These are phyloP conservation scores for Bipolaris victoriae DNA, from an alignment of 2,329 filamentous ascomycete genomes.

Conservation along the genomic window DNA sequence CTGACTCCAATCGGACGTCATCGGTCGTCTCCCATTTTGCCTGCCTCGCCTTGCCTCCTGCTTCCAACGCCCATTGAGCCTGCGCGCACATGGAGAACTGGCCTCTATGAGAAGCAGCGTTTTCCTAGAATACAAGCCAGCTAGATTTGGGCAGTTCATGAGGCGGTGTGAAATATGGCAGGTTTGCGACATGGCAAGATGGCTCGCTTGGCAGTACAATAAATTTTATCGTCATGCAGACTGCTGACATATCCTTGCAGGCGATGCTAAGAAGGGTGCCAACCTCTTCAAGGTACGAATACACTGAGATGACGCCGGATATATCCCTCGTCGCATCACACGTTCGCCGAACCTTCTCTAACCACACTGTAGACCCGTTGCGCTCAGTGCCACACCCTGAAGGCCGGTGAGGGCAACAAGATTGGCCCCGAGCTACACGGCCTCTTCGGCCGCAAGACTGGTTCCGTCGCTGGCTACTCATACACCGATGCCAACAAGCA, in stretches of 20 bases:
- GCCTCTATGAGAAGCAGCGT: constrained; percentile 11
- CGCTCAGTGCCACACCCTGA: constrained; percentile 97
- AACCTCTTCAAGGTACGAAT: constrained; percentile 85
- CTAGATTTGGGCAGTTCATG: constrained; percentile 11
- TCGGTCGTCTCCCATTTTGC: constrained; percentile 26
- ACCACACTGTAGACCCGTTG: constrained; percentile 74
- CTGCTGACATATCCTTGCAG: constrained; percentile 56
- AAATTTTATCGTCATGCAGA: constrained; percentile 13
- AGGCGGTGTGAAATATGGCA: constrained; percentile 24
- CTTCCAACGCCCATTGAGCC: constrained; percentile 34
- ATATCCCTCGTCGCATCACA: constrained; percentile 8
- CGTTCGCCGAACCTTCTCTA: constrained; percentile 22
- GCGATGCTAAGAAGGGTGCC: constrained; percentile 95
- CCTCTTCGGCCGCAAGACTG: constrained; percentile 95
- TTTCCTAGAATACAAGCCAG: background rate
- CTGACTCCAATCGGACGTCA: constrained; percentile 37
- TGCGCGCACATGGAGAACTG: constrained; percentile 22
- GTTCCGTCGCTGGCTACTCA: constrained; percentile 87
- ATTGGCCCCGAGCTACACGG: constrained; percentile 96
- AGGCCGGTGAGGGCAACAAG: constrained; percentile 92
- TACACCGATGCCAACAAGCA: constrained; percentile 99
- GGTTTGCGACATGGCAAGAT: constrained; percentile 37
- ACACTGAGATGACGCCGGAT: background rate
- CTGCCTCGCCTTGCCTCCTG: constrained; percentile 3
- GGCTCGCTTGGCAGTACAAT: constrained; percentile 17